These are phyloP conservation scores for Calonectria pseudoturangicola DNA, from an alignment of 2,329 filamentous ascomycete species.

Conservation along the genomic window DNA sequence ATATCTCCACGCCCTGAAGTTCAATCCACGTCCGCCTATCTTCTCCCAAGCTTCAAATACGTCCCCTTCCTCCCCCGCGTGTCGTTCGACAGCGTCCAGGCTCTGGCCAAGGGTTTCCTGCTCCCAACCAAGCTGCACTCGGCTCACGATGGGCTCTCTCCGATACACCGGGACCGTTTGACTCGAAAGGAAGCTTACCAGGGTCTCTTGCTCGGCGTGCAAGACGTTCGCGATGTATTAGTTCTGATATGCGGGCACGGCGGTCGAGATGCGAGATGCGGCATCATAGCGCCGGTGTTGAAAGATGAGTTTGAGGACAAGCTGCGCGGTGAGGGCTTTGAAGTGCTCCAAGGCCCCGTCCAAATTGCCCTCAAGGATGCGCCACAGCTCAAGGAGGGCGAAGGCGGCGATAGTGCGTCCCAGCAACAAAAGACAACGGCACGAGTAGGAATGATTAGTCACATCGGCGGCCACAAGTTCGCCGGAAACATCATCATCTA, in stretches of 20 bases:
- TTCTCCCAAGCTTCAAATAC: slow-evolving; percentile 90
- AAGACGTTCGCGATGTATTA: slow-evolving; percentile 79
- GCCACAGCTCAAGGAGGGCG: slow-evolving; percentile 47
- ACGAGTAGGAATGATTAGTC: slow-evolving; percentile 82
- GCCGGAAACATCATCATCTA: slow-evolving; percentile 91
- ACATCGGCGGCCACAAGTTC: slow-evolving; percentile 90
- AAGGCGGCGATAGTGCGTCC: not conserved
- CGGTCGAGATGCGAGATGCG: slow-evolving; percentile 87
- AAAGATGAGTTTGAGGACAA: slow-evolving; percentile 80
- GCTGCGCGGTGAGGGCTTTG: slow-evolving; percentile 69
- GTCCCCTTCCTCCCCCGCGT: slow-evolving; percentile 81
- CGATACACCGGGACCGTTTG: slow-evolving; percentile 72
- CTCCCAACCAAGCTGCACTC: slow-evolving; percentile 78
- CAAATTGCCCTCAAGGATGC: slow-evolving; percentile 52
- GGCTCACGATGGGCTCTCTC: slow-evolving; percentile 75
- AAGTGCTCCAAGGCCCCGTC: slow-evolving; percentile 68
- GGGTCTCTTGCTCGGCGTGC: slow-evolving; percentile 72
- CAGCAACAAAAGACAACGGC: slow-evolving; percentile 63
- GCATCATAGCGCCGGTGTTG: slow-evolving; percentile 84
- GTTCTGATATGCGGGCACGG: slow-evolving; percentile 93
- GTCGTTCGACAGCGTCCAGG: slow-evolving; percentile 72
- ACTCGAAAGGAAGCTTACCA: slow-evolving; percentile 71
- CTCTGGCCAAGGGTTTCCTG: slow-evolving; percentile 79
- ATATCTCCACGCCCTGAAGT: slow-evolving; percentile 64
- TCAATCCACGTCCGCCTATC: slow-evolving; percentile 79